Evolutionary conservation across 345 rosid species (phyloP).

Genomic region (Heritiera littoralis): DNA sequence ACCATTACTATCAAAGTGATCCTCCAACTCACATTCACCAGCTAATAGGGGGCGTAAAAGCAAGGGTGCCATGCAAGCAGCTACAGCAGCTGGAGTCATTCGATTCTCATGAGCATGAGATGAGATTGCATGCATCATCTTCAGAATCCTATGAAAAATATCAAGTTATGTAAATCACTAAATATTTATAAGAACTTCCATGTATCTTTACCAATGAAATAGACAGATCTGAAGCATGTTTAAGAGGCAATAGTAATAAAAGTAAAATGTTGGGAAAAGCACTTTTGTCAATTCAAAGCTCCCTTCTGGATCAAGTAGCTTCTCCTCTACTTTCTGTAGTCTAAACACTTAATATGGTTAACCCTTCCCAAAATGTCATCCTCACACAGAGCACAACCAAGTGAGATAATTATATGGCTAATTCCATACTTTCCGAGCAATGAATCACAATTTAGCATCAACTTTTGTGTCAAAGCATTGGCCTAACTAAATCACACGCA

Average conservation of each 20-base stretch:
- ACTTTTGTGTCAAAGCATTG: neutral
- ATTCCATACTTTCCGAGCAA: neutral
- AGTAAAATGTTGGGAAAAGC: neutral
- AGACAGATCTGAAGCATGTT: neutral
- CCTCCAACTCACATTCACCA: slow-evolving; percentile 96
- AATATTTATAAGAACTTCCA: neutral
- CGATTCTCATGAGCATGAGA: slow-evolving; percentile 87
- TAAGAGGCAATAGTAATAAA: neutral
- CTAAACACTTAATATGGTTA: neutral
- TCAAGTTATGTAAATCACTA: slow-evolving; percentile 17
- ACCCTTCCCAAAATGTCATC: neutral
- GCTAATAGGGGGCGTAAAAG: slow-evolving; percentile 91
- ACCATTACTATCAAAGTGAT: slow-evolving; percentile 77
- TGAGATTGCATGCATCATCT: slow-evolving; percentile 86
- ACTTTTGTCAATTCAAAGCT: neutral
- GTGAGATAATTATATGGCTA: neutral
- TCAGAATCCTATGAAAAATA: slow-evolving; percentile 67
- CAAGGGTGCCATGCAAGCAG: slow-evolving; percentile 99
- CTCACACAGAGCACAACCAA: neutral
- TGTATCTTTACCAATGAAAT: neutral
- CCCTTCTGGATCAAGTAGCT: neutral
- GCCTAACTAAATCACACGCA: neutral
- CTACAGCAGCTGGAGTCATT: slow-evolving; percentile 95
- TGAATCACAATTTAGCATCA: slow-evolving; percentile 10
- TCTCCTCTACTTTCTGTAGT: neutral